Evolutionary conservation across 2,329 filamentous ascomycete genomes (phyloP).

Genomic region (Colletotrichum cordylinicola): DNA sequence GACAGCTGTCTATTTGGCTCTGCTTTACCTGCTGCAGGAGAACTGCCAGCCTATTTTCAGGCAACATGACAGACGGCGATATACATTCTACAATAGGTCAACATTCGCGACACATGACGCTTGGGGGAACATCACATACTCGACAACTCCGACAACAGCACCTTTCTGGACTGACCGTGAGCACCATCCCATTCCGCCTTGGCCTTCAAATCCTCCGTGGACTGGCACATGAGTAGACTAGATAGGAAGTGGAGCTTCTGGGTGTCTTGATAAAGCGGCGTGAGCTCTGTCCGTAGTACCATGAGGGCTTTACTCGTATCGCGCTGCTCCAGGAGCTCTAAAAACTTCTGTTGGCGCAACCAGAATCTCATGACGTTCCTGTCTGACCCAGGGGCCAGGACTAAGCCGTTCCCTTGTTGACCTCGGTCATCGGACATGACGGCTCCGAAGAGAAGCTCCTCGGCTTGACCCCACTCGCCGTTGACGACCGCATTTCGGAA

Average conservation of each 20-base stretch:
- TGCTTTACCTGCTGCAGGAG: slow-evolving; percentile 85
- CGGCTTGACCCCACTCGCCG: slow-evolving; percentile 86
- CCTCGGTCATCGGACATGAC: slow-evolving; percentile 35
- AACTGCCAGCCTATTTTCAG: slow-evolving; percentile 83
- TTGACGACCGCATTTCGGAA: slow-evolving; percentile 82
- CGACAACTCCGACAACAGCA: slow-evolving; percentile 81
- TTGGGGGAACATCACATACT: slow-evolving; percentile 57
- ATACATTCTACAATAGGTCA: slow-evolving; percentile 71
- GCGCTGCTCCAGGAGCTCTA: slow-evolving; percentile 83
- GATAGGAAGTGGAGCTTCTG: slow-evolving; percentile 82
- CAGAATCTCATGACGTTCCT: slow-evolving; percentile 83
- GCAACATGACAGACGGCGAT: slow-evolving; percentile 96
- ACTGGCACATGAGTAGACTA: slow-evolving; percentile 87
- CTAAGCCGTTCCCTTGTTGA: slow-evolving; percentile 62
- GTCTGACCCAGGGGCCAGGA: slow-evolving; percentile 78
- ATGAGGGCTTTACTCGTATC: slow-evolving; percentile 77
- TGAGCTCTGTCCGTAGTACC: slow-evolving; percentile 88
- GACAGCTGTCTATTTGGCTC: slow-evolving; percentile 80
- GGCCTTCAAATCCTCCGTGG: slow-evolving; percentile 75
- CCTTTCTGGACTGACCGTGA: slow-evolving; percentile 73
- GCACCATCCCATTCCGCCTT: slow-evolving; percentile 89
- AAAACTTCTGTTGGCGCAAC: slow-evolving; percentile 91
- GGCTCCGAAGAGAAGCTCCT: slow-evolving; percentile 73
- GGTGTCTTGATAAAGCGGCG: slow-evolving; percentile 82
- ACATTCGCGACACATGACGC: not conserved